These are phyloP conservation scores for Phytophthora cryptogea DNA, from an alignment of 352 stramenopile genomes.

Conservation along the genomic window DNA sequence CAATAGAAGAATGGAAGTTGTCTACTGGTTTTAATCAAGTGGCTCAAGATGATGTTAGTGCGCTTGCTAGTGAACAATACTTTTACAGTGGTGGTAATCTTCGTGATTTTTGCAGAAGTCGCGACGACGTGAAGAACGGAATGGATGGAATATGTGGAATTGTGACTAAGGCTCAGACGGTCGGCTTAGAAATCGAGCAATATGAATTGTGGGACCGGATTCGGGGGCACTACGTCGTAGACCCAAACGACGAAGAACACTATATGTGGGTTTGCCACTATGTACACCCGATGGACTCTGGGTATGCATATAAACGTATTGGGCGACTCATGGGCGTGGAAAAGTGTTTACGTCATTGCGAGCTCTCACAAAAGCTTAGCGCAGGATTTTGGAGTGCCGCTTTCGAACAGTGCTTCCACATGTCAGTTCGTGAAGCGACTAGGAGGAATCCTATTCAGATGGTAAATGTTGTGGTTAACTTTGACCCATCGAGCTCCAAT, in stretches of 20 bases:
- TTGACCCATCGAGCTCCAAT: slow-evolving; percentile 25
- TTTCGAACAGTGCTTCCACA: slow-evolving; percentile 28
- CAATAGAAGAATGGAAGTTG: slow-evolving; percentile 22
- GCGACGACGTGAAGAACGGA: slow-evolving; percentile 20
- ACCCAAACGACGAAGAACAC: slow-evolving; percentile 24
- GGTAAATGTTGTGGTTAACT: slow-evolving; percentile 30
- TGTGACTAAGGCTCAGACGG: slow-evolving; percentile 4
- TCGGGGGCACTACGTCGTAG: slow-evolving; percentile 30
- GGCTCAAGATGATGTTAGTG: background rate
- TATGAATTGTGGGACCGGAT: slow-evolving; percentile 15
- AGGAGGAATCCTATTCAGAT: slow-evolving; percentile 20
- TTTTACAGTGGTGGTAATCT: slow-evolving; percentile 41
- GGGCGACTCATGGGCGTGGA: slow-evolving; percentile 19
- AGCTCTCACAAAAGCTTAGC: slow-evolving; percentile 20
- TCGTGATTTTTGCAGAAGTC: slow-evolving; percentile 24
- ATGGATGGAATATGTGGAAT: slow-evolving; percentile 18
- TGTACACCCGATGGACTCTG: slow-evolving; percentile 24
- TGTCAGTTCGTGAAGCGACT: slow-evolving; percentile 17
- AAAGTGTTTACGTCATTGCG: slow-evolving; percentile 6
- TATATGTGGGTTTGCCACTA: slow-evolving; percentile 21
- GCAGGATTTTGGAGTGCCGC: slow-evolving; percentile 20
- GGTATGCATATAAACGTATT: slow-evolving; percentile 27
- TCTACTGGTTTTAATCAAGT: slow-evolving; percentile 17
- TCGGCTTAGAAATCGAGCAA: slow-evolving; percentile 18
- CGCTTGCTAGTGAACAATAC: slow-evolving; percentile 26